Evolutionary conservation across 129 eudicot species (phyloP).

Genomic region (Flaveria brownii): DNA sequence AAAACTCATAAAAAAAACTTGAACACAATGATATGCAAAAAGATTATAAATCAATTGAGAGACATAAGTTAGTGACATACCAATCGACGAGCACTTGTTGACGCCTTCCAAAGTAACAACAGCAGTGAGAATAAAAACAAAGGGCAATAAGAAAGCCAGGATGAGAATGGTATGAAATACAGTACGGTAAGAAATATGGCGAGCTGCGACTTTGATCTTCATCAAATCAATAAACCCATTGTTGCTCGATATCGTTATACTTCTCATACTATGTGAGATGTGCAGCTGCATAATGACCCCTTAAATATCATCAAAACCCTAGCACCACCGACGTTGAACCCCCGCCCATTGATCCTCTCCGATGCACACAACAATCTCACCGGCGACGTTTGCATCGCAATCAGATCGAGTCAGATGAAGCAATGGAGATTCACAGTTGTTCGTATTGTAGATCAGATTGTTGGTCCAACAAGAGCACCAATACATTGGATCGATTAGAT

Average conservation of each 20-base stretch:
- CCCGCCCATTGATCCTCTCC: constrained; percentile 9
- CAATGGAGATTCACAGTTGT: constrained; percentile 5
- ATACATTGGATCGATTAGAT: constrained; percentile 30
- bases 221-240: constrained; percentile 76
- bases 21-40: not conserved
- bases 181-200: constrained; percentile 83
- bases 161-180: constrained; percentile 78
- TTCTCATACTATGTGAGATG: constrained; percentile 94
- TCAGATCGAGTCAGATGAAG: constrained; percentile 7
- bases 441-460: not conserved
- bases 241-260: constrained; percentile 79
- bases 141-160: constrained; percentile 84
- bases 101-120: constrained; percentile 96
- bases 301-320: constrained; percentile 34
- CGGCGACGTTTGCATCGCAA: constrained; percentile 17
- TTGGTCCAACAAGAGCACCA: not conserved
- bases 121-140: constrained; percentile 90
- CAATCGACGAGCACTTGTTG: constrained; percentile 92
- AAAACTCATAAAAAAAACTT: not conserved
- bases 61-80: constrained; percentile 38
- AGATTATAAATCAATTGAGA: not conserved
- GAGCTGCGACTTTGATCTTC: constrained; percentile 98
- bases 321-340: constrained; percentile 24
- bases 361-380: constrained; percentile 15
- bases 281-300: constrained; percentile 84